Evolutionary conservation across 805 yeast genomes (phyloP).

Genomic region (Starmera pachycereana): DNA sequence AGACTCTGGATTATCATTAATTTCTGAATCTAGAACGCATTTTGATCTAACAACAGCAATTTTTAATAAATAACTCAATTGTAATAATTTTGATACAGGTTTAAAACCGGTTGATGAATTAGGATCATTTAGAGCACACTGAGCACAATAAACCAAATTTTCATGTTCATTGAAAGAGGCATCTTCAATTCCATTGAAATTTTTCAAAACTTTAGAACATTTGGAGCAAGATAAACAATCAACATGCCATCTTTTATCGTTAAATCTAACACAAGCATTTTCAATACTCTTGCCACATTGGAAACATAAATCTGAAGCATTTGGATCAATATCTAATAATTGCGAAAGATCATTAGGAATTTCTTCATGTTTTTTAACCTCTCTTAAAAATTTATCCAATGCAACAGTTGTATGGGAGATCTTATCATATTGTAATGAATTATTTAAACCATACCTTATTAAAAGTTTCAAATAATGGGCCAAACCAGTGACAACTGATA

Average conservation of each 20-base stretch:
- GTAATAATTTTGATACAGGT: constrained; percentile 57
- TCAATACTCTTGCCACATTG: constrained; percentile 71
- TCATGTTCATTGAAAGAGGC: constrained; percentile 29
- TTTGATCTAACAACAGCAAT: constrained; percentile 75
- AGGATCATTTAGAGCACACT: constrained; percentile 46
- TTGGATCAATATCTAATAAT: constrained; percentile 37
- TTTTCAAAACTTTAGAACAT: constrained; percentile 37
- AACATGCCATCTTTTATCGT: constrained; percentile 70
- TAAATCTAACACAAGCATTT: constrained; percentile 59
- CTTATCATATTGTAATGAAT: constrained; percentile 62
- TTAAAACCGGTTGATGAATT: constrained; percentile 46
- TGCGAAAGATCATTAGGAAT: constrained; percentile 24
- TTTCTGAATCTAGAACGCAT: constrained; percentile 41
- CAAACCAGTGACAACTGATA: constrained; percentile 78
- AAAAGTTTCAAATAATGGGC: constrained; percentile 88
- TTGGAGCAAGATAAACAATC: constrained; percentile 58
- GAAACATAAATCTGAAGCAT: constrained; percentile 69
- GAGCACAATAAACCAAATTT: constrained; percentile 41
- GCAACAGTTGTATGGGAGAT: constrained; percentile 47
- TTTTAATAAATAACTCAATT: constrained; percentile 65
- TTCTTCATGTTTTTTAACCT: constrained; percentile 36
- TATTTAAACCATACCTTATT: constrained; percentile 69
- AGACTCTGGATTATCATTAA: constrained; percentile 3
- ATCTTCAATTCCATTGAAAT: constrained; percentile 31
- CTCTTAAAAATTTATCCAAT: constrained; percentile 50